Conservation (phyloP, 202 grass and related monocot species). For the Schoenoplectus tabernaemontani region DNA sequence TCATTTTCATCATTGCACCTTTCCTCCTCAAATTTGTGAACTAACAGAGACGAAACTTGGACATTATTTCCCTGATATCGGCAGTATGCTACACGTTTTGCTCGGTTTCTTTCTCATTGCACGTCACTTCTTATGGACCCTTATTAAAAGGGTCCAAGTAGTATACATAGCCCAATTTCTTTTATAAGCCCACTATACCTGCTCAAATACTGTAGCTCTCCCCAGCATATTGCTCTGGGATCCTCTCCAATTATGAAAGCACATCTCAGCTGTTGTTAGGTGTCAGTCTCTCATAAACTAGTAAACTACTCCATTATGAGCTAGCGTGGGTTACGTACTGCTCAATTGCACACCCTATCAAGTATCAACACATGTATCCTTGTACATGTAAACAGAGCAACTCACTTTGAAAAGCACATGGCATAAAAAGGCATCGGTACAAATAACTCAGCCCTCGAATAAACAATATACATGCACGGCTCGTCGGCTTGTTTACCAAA, state of each 20-base stretch:
- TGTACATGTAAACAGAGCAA: background rate
- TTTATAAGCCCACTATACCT: too few species aligned
- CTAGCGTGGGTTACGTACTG: background rate
- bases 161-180: too few species aligned
- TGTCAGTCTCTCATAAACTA: too few species aligned
- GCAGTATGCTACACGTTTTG: background rate
- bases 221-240: too few species aligned
- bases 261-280: too few species aligned
- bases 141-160: too few species aligned
- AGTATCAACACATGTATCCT: background rate
- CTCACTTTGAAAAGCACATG: background rate
- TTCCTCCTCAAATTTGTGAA: background rate
- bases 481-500: background rate
- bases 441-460: background rate
- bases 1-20: background rate
- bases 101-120: too few species aligned
- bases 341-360: background rate
- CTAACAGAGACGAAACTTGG: background rate
- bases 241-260: too few species aligned
- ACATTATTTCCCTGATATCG: background rate
- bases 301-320: too few species aligned
- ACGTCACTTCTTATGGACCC: too few species aligned
- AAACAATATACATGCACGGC: slow-evolving; percentile 10
- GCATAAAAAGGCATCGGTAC: background rate
- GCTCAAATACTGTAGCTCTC: too few species aligned